Conservation (phyloP, 2,329 filamentous ascomycete species). For the Aspergillus felis region DNA sequence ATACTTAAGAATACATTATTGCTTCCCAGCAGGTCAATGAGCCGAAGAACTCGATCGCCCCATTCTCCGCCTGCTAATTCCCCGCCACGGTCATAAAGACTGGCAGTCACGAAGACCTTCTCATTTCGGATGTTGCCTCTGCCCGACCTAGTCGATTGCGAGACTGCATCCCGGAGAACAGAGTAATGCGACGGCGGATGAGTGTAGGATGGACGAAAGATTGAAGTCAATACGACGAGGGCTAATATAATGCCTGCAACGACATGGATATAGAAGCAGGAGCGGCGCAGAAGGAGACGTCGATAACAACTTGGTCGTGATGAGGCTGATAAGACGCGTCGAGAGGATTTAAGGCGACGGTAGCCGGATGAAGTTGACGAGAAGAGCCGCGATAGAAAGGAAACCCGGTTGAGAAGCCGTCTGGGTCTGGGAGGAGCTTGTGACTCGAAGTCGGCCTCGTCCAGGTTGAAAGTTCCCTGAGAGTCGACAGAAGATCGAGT, state of each 20-base stretch:
- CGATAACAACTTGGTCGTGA: conserved; percentile 23
- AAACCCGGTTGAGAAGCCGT: conserved; percentile 16
- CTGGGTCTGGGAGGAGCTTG: conserved; percentile 27
- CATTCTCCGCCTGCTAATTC: conserved; percentile 60
- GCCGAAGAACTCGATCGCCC: conserved; percentile 57
- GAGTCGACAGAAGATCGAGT: conserved; percentile 39
- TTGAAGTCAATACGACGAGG: conserved; percentile 39
- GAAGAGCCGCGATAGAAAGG: conserved; percentile 28
- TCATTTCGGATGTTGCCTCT: conserved; percentile 55
- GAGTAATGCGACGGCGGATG: conserved; percentile 51
- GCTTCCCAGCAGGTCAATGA: conserved; percentile 63
- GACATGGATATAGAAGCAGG: conserved; percentile 28
- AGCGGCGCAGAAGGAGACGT: conserved; percentile 28
- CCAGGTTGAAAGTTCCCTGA: conserved; percentile 39
- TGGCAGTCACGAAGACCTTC: conserved; percentile 69
- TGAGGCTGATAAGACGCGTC: conserved; percentile 21
- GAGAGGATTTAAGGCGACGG: conserved; percentile 25
- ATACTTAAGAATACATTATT: conserved; percentile 68
- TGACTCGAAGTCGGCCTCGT: conserved; percentile 41
- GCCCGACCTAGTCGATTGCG: conserved; percentile 32
- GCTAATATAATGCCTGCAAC: conserved; percentile 26
- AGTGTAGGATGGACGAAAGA: conserved; percentile 56
- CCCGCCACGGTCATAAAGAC: conserved; percentile 62
- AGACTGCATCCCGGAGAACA: conserved; percentile 29
- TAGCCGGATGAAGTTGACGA: conserved; percentile 27